Conservation (phyloP, 2,329 filamentous ascomycete genomes). For the Fusarium sp. region DNA sequence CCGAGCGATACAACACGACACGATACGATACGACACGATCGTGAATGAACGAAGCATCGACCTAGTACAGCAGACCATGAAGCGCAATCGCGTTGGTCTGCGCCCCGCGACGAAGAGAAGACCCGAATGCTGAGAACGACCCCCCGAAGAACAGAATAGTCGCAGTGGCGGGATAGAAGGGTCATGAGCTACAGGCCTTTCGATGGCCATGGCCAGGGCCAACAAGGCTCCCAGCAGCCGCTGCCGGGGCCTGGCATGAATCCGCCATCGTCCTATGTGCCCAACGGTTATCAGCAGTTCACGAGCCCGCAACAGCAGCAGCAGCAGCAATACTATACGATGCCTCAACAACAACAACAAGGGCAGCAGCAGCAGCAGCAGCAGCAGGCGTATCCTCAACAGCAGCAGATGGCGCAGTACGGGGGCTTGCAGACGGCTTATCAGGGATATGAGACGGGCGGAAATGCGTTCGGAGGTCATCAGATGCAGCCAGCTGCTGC, state of each 20-base stretch:
- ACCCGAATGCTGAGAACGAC: slow-evolving; percentile 41
- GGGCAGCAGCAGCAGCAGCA: no score
- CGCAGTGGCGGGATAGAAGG: slow-evolving; percentile 32
- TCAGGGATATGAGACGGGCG: slow-evolving; percentile 44
- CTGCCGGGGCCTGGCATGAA: slow-evolving; percentile 40
- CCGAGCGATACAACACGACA: slow-evolving; percentile 16
- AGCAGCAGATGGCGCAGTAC: slow-evolving; percentile 47
- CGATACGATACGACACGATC: slow-evolving; percentile 16
- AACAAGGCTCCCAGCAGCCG: slow-evolving; percentile 48
- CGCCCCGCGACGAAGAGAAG: slow-evolving; percentile 47
- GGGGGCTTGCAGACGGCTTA: slow-evolving; percentile 43
- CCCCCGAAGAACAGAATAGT: slow-evolving; percentile 2
- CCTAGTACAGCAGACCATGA: slow-evolving; percentile 42
- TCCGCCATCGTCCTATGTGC: slow-evolving; percentile 41
- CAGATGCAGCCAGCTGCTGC: slow-evolving; percentile 45
- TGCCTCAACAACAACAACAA: slow-evolving; percentile 45
- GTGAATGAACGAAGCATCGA: slow-evolving; percentile 26
- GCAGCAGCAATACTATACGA: slow-evolving; percentile 47
- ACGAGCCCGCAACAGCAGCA: slow-evolving; percentile 46
- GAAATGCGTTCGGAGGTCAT: slow-evolving; percentile 37
- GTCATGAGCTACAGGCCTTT: slow-evolving; percentile 56
- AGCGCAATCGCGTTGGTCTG: slow-evolving; percentile 48
- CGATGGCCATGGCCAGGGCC: slow-evolving; percentile 48
- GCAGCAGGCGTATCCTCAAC: slow-evolving; percentile 46
- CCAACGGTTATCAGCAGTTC: slow-evolving; percentile 47